Conservation (phyloP, 2,329 filamentous ascomycete species). For the Neophaeococcomyces mojaviensis region DNA sequence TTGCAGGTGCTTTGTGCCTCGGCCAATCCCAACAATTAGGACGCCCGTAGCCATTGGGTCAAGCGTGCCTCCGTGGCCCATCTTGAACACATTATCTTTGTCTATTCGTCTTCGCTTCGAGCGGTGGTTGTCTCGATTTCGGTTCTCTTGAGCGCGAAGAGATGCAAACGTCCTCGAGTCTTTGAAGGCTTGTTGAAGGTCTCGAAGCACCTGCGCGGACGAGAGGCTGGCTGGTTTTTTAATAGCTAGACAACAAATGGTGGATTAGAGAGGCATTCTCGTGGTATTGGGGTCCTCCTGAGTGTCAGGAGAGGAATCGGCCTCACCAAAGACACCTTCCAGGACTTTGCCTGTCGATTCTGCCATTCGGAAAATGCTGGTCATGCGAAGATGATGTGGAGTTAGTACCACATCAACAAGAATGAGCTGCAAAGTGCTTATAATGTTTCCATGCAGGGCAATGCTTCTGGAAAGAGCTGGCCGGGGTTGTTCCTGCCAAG, state of each 20-base stretch:
- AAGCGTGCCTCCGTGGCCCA: slow-evolving; percentile 91
- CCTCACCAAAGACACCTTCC: slow-evolving; percentile 57
- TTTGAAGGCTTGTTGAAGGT: slow-evolving; percentile 78
- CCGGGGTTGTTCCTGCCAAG: too few relatives aligned
- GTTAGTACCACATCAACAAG: too few relatives aligned
- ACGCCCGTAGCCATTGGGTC: slow-evolving; percentile 92
- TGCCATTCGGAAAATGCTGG: slow-evolving; percentile 16
- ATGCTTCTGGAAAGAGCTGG: too few relatives aligned
- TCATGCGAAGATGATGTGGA: not conserved
- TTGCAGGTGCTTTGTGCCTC: slow-evolving; percentile 73
- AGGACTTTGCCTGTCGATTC: slow-evolving; percentile 38
- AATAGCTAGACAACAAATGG: slow-evolving; percentile 54
- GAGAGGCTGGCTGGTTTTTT: slow-evolving; percentile 84
- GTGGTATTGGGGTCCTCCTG: not conserved
- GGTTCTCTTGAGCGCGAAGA: slow-evolving; percentile 50
- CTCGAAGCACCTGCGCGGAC: slow-evolving; percentile 84
- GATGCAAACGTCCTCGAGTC: slow-evolving; percentile 71
- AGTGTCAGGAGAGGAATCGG: slow-evolving; percentile 21
- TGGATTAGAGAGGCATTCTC: slow-evolving; percentile 5
- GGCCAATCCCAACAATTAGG: slow-evolving; percentile 78
- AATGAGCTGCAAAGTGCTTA: too few relatives aligned
- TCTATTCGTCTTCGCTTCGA: slow-evolving; percentile 49
- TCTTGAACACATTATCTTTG: slow-evolving; percentile 69
- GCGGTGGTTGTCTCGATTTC: slow-evolving; percentile 32
- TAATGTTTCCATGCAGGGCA: too few relatives aligned